Conservation (phyloP, 1,139 yeast species). For the Pneumocystis jirovecii region DNA sequence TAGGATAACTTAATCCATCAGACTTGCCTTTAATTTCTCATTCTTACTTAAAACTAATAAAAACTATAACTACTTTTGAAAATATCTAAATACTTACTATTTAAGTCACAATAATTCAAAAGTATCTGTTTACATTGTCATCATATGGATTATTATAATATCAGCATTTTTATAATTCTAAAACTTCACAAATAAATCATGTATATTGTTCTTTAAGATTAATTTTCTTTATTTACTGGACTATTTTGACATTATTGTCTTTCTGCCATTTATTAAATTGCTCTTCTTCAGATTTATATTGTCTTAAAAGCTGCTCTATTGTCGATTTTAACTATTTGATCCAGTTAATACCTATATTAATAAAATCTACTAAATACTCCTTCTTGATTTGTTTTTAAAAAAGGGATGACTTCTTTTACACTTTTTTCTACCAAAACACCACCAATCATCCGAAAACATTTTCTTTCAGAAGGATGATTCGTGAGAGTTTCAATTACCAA, state of each 20-base stretch:
- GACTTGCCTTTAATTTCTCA: neutral
- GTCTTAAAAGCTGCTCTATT: neutral
- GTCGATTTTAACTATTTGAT: neutral
- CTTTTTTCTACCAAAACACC: slow-evolving; percentile 78
- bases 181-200: neutral
- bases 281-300: neutral
- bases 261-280: neutral
- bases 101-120: neutral
- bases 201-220: neutral
- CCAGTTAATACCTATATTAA: neutral
- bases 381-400: slow-evolving; percentile 45
- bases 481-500: slow-evolving; percentile 43
- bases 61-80: neutral
- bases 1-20: neutral
- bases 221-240: neutral
- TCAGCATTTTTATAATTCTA: neutral
- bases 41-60: neutral
- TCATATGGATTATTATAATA: neutral
- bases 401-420: slow-evolving; percentile 59
- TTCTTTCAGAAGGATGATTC: slow-evolving; percentile 42
- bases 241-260: neutral
- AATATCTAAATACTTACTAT: neutral
- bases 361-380: slow-evolving; percentile 19
- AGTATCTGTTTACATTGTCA: neutral
- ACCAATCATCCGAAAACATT: slow-evolving; percentile 87